Percentiles rank a stretch among this genome's conserved stretches.
These are phyloP conservation scores for Lablab purpureus DNA, from an alignment of 306 rosid genomes.

Conservation along the genomic window DNA sequence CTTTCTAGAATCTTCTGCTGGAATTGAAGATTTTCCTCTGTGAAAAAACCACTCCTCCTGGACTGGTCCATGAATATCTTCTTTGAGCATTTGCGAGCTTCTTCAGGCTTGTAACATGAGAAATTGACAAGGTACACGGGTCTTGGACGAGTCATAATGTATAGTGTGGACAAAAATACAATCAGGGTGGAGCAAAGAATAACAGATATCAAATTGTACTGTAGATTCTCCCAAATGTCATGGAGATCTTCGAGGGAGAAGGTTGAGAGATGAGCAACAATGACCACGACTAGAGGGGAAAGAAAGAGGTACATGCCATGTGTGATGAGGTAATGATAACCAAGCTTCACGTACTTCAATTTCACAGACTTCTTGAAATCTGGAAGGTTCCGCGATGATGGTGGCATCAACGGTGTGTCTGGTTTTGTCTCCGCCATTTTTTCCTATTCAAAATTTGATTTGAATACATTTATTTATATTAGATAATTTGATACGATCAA, in stretches of 20 bases:
- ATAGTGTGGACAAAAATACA: conserved; percentile 74
- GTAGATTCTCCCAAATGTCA: conserved; percentile 84
- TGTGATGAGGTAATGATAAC: conserved; percentile 83
- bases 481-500: not conserved
- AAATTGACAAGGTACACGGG: conserved; percentile 87
- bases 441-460: conserved; percentile 51
- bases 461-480: conserved; percentile 6
- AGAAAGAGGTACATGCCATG: conserved; percentile 85
- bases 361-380: conserved; percentile 82
- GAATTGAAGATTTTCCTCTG: conserved; percentile 71
- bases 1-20: conserved; percentile 86
- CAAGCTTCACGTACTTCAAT: conserved; percentile 86
- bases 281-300: conserved; percentile 69
- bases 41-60: conserved; percentile 61
- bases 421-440: conserved; percentile 66
- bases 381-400: conserved; percentile 70
- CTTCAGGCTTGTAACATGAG: conserved; percentile 84
- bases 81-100: conserved; percentile 74
- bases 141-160: conserved; percentile 75
- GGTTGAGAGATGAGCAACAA: conserved; percentile 77
- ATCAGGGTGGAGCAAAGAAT: conserved; percentile 77
- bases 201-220: conserved; percentile 72
- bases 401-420: conserved; percentile 58
- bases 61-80: conserved; percentile 77
- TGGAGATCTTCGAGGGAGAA: conserved; percentile 68